phyloP scores from a whole-genome alignment of 2,329 filamentous ascomycete genomes.

The Colletotrichum tofieldiae region DNA sequence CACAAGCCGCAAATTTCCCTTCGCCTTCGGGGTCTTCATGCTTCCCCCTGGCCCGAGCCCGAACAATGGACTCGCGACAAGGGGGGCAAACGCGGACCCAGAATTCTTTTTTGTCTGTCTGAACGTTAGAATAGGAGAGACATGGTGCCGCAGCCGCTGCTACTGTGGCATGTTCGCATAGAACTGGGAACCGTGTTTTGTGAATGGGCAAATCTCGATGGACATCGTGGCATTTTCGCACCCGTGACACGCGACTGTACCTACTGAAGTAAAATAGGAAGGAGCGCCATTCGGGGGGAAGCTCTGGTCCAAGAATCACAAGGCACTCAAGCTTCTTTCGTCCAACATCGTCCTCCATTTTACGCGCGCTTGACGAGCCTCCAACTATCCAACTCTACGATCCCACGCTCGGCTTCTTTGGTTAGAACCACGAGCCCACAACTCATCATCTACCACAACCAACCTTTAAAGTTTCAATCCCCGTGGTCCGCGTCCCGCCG shows the following conservation, averaged over 20 bases:
- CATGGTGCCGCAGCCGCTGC: neutral
- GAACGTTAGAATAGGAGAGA: conserved; percentile 10
- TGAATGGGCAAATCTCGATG: conserved; percentile 29
- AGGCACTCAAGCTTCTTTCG: neutral
- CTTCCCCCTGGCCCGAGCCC: neutral
- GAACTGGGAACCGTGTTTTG: conserved; percentile 10
- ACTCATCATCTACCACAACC: no score
- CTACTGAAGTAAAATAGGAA: neutral
- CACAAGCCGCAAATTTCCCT: conserved; percentile 19
- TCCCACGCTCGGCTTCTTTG: neutral
- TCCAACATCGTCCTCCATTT: neutral
- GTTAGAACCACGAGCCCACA: no score
- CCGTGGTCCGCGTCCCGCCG: conserved; percentile 33
- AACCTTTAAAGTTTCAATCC: conserved; percentile 25
- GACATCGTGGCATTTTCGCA: conserved; percentile 29
- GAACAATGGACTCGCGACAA: conserved; percentile 12
- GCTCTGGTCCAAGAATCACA: conserved; percentile 3
- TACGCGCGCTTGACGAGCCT: conserved; percentile 11
- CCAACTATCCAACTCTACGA: neutral
- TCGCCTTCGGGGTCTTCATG: conserved; percentile 6
- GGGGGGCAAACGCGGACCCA: neutral
- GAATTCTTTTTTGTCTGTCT: neutral
- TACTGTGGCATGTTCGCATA: conserved; percentile 4
- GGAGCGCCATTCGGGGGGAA: neutral
- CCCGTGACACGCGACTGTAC: conserved; percentile 29